Percentiles rank a stretch among this genome's conserved stretches.
These are phyloP conservation scores for Cladobotryum protrusum DNA, from an alignment of 2,329 filamentous ascomycete genomes.

Conservation along the genomic window DNA sequence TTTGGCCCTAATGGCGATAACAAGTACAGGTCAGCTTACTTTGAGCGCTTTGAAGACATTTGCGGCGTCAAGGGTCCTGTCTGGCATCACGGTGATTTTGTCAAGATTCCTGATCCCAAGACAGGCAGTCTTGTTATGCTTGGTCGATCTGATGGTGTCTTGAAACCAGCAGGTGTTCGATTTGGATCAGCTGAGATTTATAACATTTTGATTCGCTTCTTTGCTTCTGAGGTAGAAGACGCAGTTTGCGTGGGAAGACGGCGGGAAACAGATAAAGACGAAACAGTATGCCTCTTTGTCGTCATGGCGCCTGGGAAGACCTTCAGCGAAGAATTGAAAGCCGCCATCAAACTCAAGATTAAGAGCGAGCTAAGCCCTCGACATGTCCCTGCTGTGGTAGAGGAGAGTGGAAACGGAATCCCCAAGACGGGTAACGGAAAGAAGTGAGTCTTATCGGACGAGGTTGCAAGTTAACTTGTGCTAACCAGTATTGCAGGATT, in stretches of 20 bases:
- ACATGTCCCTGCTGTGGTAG: constrained; percentile 80
- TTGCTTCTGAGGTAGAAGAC: constrained; percentile 71
- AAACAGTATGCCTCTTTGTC: constrained; percentile 83
- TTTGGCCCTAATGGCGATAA: constrained; percentile 59
- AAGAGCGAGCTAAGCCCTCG: constrained; percentile 75
- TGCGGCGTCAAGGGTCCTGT: constrained; percentile 39
- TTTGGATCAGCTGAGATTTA: constrained; percentile 97
- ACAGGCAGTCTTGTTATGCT: constrained; percentile 85
- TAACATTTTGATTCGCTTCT: constrained; percentile 82
- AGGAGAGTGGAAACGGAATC: constrained; percentile 73
- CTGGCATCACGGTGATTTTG: constrained; percentile 96
- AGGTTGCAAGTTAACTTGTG: background rate
- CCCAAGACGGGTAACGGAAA: constrained; percentile 93
- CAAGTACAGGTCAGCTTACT: constrained; percentile 84
- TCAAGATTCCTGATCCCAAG: constrained; percentile 56
- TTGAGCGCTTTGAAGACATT: constrained; percentile 64
- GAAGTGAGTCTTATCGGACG: constrained; percentile 57
- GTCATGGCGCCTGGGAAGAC: constrained; percentile 58
- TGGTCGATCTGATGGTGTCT: constrained; percentile 82
- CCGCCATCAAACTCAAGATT: constrained; percentile 60
- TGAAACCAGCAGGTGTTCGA: constrained; percentile 86
- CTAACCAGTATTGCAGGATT: constrained; percentile 48
- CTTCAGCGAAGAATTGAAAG: constrained; percentile 56
- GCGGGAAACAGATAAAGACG: constrained; percentile 65
- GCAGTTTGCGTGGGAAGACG: constrained; percentile 81